A percentile compares a stretch with the other conserved stretches of the same genome.
These are phyloP conservation scores for Drechslerella stenobrocha DNA, from an alignment of 2,329 filamentous ascomycete genomes.

Conservation along the genomic window DNA sequence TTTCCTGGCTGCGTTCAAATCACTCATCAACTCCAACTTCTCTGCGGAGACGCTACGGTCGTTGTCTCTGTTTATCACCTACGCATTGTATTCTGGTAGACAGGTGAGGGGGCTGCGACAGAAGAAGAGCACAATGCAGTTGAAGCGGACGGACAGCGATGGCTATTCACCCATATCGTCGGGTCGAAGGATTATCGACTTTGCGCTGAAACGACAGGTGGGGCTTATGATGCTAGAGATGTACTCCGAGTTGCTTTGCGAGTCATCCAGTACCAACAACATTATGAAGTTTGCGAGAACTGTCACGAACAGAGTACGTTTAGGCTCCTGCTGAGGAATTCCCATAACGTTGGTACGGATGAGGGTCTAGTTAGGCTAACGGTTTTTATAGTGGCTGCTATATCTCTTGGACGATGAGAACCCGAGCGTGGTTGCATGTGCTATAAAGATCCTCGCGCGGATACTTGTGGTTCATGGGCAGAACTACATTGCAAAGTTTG, in stretches of 20 bases:
- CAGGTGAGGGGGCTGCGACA: constrained; percentile 56
- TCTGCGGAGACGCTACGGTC: constrained; percentile 83
- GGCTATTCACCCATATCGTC: constrained; percentile 51
- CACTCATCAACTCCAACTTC: constrained; percentile 76
- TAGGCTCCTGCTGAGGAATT: constrained; percentile 13
- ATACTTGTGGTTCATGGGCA: constrained; percentile 80
- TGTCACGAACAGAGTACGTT: constrained; percentile 84
- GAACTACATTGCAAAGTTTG: constrained; percentile 81
- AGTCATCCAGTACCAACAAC: constrained; percentile 65
- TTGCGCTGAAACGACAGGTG: constrained; percentile 66
- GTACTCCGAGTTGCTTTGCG: constrained; percentile 76
- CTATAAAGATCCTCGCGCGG: constrained; percentile 78
- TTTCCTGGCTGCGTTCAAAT: constrained; percentile 77
- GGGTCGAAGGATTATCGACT: constrained; percentile 48
- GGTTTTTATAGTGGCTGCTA: constrained; percentile 72
- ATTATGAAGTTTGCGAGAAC: constrained; percentile 89
- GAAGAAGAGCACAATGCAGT: constrained; percentile 58
- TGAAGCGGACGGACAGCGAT: constrained; percentile 52
- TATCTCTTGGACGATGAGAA: constrained; percentile 88
- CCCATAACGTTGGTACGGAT: constrained; percentile 4
- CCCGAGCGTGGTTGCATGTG: constrained; percentile 76
- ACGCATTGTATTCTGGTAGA: constrained; percentile 73
- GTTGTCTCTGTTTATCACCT: constrained; percentile 88
- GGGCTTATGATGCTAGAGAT: constrained; percentile 75
- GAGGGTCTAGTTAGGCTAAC: constrained; percentile 12